These are phyloP conservation scores for Ceratocystis colombiana DNA, from an alignment of 2,329 filamentous ascomycete genomes.

Conservation along the genomic window DNA sequence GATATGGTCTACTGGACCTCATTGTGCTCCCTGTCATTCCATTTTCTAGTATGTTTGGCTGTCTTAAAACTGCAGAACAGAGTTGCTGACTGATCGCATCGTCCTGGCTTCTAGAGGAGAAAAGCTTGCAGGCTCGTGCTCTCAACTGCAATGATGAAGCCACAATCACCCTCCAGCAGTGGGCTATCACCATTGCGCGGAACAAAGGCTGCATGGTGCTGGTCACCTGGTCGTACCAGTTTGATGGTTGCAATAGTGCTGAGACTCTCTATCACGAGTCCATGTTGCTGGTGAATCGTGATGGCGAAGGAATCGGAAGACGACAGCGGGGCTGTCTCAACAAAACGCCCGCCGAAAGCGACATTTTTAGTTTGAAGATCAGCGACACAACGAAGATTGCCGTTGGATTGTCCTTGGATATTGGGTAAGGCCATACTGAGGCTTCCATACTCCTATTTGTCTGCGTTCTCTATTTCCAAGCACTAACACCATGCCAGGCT, in stretches of 20 bases:
- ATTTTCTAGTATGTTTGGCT: background rate
- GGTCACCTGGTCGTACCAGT: background rate
- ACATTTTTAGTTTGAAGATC: background rate
- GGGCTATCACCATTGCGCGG: slow-evolving; percentile 1
- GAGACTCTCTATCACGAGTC: background rate
- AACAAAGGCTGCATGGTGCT: slow-evolving; percentile 8
- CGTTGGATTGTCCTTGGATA: background rate
- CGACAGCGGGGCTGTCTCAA: background rate
- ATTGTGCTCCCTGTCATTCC: background rate
- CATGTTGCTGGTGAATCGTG: background rate
- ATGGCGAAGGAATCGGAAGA: background rate
- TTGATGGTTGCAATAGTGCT: background rate
- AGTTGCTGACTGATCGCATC: background rate
- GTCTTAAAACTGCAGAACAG: background rate
- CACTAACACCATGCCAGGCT: background rate
- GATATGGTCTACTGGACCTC: background rate
- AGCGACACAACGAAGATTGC: background rate
- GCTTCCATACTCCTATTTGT: background rate
- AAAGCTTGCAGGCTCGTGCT: background rate
- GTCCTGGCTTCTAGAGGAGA: background rate
- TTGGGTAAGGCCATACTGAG: background rate
- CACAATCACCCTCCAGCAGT: background rate
- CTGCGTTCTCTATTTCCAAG: background rate
- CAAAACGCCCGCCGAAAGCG: background rate
- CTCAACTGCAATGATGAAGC: background rate